Conservation (phyloP, 1,139 yeast genomes). For the Yamadazyma dushanensis region DNA sequence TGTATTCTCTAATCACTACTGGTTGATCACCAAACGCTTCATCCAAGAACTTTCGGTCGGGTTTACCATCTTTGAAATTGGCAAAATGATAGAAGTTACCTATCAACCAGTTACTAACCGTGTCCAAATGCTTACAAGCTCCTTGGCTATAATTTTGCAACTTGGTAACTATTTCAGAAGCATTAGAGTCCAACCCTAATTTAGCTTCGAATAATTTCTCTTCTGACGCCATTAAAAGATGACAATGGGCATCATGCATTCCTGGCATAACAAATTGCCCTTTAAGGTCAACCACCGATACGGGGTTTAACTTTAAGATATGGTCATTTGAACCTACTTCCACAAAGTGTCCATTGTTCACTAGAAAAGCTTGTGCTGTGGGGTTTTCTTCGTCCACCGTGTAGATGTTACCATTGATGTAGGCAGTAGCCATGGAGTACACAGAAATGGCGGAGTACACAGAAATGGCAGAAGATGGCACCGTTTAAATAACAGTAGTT, state of each 20-base stretch:
- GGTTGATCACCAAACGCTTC: conserved; percentile 27
- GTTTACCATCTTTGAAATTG: conserved; percentile 20
- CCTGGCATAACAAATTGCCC: conserved; percentile 25
- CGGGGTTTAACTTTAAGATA: conserved; percentile 12
- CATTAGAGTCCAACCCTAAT: conserved; percentile 11
- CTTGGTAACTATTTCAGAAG: conserved; percentile 15
- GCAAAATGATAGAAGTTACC: conserved; percentile 24
- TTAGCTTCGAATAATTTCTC: conserved; percentile 17
- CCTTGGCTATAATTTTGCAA: conserved; percentile 12
- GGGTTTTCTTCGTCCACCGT: conserved; percentile 15
- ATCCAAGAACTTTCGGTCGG: conserved; percentile 22
- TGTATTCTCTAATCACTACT: conserved; percentile 23
- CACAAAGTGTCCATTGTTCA: conserved; percentile 18
- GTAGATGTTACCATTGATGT: conserved; percentile 20
- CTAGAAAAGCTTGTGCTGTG: conserved; percentile 20
- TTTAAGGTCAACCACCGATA: conserved; percentile 17
- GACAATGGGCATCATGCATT: conserved; percentile 24
- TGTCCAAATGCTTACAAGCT: conserved; percentile 13
- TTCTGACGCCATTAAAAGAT: conserved; percentile 17
- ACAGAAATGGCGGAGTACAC: no score
- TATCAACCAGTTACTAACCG: conserved; percentile 20
- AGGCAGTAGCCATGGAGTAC: conserved; percentile 20
- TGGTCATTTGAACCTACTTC: conserved; percentile 18
- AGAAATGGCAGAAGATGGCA: no score
- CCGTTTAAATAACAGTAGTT: no score